A percentile compares a stretch with the other conserved stretches of the same genome.
Evolutionary conservation across 768 basidiomycete species (phyloP).

Genomic region (Kwoniella pini): DNA sequence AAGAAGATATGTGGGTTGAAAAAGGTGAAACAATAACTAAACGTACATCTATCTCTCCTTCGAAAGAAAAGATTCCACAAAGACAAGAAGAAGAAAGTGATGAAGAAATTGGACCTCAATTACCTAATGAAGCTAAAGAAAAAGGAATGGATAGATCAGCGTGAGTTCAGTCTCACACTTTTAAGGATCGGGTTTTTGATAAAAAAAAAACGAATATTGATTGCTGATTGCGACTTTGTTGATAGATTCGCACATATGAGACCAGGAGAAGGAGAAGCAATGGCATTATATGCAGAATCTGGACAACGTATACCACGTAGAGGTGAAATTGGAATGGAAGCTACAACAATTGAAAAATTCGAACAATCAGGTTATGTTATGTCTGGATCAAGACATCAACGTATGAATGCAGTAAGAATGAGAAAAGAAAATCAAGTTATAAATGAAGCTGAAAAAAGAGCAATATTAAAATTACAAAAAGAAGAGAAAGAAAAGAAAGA

Average conservation of each 20-base stretch:
- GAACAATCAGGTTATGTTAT: constrained; percentile 95
- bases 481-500: constrained; percentile 93
- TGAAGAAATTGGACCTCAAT: constrained; percentile 77
- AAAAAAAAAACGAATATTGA: no score
- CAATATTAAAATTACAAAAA: constrained; percentile 88
- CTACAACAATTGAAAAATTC: constrained; percentile 80
- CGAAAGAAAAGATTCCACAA: constrained; percentile 23
- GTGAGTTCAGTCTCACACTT: constrained; percentile 51
- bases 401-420: constrained; percentile 99
- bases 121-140: constrained; percentile 61
- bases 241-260: constrained; percentile 77
- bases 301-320: constrained; percentile 96
- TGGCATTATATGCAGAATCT: constrained; percentile 87
- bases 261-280: constrained; percentile 93
- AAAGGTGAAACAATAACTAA: constrained; percentile 30
- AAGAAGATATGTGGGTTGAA: constrained; percentile 54
- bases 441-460: constrained; percentile 95
- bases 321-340: constrained; percentile 94
- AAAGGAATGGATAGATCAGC: constrained; percentile 61
- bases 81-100: constrained; percentile 60
- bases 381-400: constrained; percentile 88
- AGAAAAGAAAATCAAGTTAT: constrained; percentile 99
- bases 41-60: constrained; percentile 11
- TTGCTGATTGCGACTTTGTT: constrained; percentile 1
- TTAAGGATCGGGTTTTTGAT: not conserved